Conservation (phyloP, 768 basidiomycete species). For the Rhizopogon salebrosus region DNA sequence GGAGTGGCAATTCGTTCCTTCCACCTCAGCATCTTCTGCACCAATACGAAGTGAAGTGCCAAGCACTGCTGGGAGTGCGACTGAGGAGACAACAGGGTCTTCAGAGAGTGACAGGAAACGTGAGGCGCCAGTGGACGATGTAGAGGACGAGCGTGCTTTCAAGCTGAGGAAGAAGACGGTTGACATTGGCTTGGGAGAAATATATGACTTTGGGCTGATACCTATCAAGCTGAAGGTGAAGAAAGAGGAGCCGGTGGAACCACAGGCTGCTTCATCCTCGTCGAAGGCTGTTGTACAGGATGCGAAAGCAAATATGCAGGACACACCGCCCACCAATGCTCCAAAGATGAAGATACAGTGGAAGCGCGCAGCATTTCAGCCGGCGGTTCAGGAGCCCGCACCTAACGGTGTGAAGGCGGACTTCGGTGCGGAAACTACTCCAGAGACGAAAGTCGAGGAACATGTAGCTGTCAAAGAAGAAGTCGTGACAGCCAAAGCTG, state of each 20-base stretch:
- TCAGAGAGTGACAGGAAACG: constrained; percentile 33
- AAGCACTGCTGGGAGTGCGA: background rate
- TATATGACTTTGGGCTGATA: constrained; percentile 76
- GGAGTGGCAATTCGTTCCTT: constrained; percentile 68
- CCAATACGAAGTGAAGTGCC: background rate
- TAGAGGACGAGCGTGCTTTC: constrained; percentile 46
- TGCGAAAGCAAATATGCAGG: constrained; percentile 3
- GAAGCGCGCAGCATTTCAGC: constrained; percentile 19
- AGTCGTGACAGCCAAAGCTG: background rate
- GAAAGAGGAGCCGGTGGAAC: constrained; percentile 32
- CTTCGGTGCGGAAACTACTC: constrained; percentile 9
- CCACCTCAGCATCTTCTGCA: constrained; percentile 21
- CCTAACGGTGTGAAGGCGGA: background rate
- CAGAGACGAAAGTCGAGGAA: background rate
- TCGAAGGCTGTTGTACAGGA: constrained; percentile 6
- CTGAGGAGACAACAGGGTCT: constrained; percentile 13
- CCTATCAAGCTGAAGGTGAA: constrained; percentile 57
- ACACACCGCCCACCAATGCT: constrained; percentile 8
- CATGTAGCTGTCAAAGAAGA: background rate
- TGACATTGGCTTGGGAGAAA: constrained; percentile 60
- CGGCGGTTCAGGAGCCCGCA: background rate
- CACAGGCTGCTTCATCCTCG: background rate
- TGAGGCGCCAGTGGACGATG: constrained; percentile 42
- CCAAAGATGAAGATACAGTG: constrained; percentile 33
- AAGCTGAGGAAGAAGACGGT: constrained; percentile 65